Percentiles rank a stretch among this genome's conserved stretches.
Evolutionary conservation across 495 filamentous ascomycete genomes (phyloP).

Genomic region (Letharia columbiana): DNA sequence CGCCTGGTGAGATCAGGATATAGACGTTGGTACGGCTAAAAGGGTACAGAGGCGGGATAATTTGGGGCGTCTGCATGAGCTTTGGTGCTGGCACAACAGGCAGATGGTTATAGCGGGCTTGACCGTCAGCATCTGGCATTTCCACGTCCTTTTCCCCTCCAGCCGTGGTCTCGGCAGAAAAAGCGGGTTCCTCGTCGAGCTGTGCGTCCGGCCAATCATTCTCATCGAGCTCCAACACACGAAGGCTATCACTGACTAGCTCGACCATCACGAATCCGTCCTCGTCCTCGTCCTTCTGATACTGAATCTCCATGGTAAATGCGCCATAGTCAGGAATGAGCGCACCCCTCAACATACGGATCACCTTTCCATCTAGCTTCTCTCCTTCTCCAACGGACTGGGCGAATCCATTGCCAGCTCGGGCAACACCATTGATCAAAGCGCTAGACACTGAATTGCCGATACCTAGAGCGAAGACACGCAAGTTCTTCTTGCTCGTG

Average conservation of each 20-base stretch:
- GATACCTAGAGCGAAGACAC: slow-evolving; percentile 61
- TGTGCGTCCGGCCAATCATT: background rate
- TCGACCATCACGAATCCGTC: slow-evolving; percentile 50
- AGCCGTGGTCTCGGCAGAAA: background rate
- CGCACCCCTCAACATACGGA: slow-evolving; percentile 63
- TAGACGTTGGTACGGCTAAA: slow-evolving; percentile 56
- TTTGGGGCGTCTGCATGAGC: slow-evolving; percentile 52
- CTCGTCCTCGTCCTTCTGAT: slow-evolving; percentile 39
- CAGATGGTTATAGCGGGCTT: slow-evolving; percentile 36
- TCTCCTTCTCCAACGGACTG: slow-evolving; percentile 52
- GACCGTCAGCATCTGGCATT: background rate
- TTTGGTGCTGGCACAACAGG: slow-evolving; percentile 44
- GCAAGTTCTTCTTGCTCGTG: slow-evolving; percentile 40
- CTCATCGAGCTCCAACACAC: slow-evolving; percentile 6
- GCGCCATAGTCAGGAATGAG: slow-evolving; percentile 52
- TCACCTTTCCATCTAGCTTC: slow-evolving; percentile 52
- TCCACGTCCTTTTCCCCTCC: slow-evolving; percentile 21
- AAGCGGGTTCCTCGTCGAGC: slow-evolving; percentile 3
- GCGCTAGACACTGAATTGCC: slow-evolving; percentile 52
- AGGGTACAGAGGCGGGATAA: slow-evolving; percentile 55
- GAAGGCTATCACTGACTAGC: slow-evolving; percentile 39
- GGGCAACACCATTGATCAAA: slow-evolving; percentile 58
- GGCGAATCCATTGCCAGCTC: slow-evolving; percentile 58
- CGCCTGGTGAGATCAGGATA: slow-evolving; percentile 47
- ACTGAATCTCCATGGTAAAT: slow-evolving; percentile 53